Percentiles rank a stretch among this genome's conserved stretches.
Evolutionary conservation across 306 rosid genomes (phyloP).

Genomic region (Astragalus membranaceus): DNA sequence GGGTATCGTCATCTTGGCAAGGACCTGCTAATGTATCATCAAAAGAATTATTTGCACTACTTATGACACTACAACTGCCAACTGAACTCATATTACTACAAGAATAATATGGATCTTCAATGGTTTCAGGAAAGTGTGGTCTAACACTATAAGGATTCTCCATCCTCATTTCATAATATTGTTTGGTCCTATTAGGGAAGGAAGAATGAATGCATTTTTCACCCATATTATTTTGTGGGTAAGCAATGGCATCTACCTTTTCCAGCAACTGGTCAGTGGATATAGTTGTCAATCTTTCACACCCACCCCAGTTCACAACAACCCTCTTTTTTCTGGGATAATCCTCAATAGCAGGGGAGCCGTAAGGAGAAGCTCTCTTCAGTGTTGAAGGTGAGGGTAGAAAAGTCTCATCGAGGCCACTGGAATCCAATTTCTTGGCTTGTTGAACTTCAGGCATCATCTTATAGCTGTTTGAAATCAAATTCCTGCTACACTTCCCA

Average conservation of each 20-base stretch:
- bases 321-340: conserved; percentile 50
- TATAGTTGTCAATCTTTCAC: conserved; percentile 18
- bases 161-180: conserved; percentile 36
- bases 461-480: conserved; percentile 20
- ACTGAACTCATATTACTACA: conserved; percentile 63
- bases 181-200: conserved; percentile 36
- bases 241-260: conserved; percentile 75
- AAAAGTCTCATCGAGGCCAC: conserved; percentile 34
- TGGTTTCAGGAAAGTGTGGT: conserved; percentile 40
- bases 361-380: conserved; percentile 49
- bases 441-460: conserved; percentile 24
- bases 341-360: conserved; percentile 27
- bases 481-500: conserved; percentile 18
- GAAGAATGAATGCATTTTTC: conserved; percentile 51
- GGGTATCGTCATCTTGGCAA: conserved; percentile 42
- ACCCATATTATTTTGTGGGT: conserved; percentile 55
- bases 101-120: conserved; percentile 36
- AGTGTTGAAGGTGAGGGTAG: conserved; percentile 32
- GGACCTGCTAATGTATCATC: conserved; percentile 42
- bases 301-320: conserved; percentile 31
- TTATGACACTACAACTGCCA: conserved; percentile 74
- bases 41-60: conserved; percentile 30
- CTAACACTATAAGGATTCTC: conserved; percentile 25
- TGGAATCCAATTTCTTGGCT: conserved; percentile 21
- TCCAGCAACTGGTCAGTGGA: conserved; percentile 27